phyloP scores from a whole-genome alignment of 2,329 filamentous ascomycete species.

The Colletotrichum caudatum region DNA sequence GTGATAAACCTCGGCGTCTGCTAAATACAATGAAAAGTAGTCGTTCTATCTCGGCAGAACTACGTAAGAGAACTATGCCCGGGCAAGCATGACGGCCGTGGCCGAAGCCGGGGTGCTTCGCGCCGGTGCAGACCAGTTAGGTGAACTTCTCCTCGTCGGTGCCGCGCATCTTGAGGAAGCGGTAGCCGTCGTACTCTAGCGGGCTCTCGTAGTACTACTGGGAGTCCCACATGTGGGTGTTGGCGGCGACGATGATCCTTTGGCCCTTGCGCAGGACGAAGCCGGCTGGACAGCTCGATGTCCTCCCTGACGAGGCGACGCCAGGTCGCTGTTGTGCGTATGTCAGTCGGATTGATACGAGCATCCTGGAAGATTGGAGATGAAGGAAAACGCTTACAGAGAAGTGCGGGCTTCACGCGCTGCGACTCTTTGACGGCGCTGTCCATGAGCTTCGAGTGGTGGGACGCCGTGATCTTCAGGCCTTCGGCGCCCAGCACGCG shows the following conservation, averaged over 20 bases:
- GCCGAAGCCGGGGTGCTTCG: slow-evolving; percentile 50
- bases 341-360: too few relatives aligned
- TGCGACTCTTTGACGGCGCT: slow-evolving; percentile 47
- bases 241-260: slow-evolving; percentile 38
- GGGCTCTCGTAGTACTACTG: slow-evolving; percentile 42
- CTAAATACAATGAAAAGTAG: too few relatives aligned
- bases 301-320: slow-evolving; percentile 38
- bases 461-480: slow-evolving; percentile 43
- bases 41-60: too few relatives aligned
- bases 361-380: fast-evolving
- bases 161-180: slow-evolving; percentile 42
- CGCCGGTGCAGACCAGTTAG: slow-evolving; percentile 51
- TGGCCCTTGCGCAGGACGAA: slow-evolving; percentile 43
- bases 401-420: slow-evolving; percentile 43
- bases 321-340: slow-evolving; percentile 16
- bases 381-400: slow-evolving; percentile 30
- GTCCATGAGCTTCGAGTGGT: slow-evolving; percentile 46
- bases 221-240: slow-evolving; percentile 42
- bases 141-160: slow-evolving; percentile 45
- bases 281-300: slow-evolving; percentile 42
- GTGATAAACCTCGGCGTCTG: too few relatives aligned
- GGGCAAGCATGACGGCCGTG: slow-evolving; percentile 54
- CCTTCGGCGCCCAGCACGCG: slow-evolving; percentile 42
- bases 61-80: slow-evolving; percentile 42
- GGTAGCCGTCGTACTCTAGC: slow-evolving; percentile 42